A percentile compares a stretch with the other conserved stretches of the same genome.
Evolutionary conservation across 176 grass and related monocot species (phyloP).

Genomic region (sorghum (Sorghum bicolor)): DNA sequence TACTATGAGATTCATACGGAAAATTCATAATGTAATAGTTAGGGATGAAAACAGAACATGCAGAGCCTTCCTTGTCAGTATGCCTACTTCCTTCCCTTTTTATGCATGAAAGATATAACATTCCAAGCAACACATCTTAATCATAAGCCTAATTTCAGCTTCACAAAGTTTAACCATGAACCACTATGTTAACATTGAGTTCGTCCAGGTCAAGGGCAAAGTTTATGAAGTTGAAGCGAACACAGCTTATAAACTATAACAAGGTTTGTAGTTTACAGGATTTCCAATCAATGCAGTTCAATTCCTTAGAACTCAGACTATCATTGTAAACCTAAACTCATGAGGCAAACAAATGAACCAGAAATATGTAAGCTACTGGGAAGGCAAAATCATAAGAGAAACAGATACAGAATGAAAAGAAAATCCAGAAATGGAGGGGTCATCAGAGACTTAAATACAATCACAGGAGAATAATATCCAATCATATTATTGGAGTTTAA

Average conservation of each 20-base stretch:
- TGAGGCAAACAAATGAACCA: background rate
- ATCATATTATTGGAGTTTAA: constrained; percentile 43
- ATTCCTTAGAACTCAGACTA: background rate
- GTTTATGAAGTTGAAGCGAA: background rate
- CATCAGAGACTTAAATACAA: constrained; percentile 44
- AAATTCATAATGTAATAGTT: too few relatives aligned
- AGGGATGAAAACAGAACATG: too few relatives aligned
- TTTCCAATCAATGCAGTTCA: background rate
- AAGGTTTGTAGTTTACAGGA: background rate
- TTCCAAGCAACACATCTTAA: too few relatives aligned
- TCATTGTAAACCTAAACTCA: background rate
- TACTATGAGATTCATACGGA: too few relatives aligned
- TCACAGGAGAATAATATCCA: background rate
- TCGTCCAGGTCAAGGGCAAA: too few relatives aligned
- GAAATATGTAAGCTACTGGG: background rate
- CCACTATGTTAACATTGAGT: background rate
- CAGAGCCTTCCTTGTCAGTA: too few relatives aligned
- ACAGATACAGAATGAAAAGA: background rate
- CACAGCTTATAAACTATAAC: too few relatives aligned
- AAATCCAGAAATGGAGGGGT: background rate
- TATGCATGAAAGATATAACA: too few relatives aligned
- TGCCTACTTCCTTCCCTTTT: too few relatives aligned
- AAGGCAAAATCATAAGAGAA: background rate
- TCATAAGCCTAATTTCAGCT: too few relatives aligned
- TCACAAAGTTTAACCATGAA: background rate